Evolutionary conservation across 1,284 basidiomycete species (phyloP), one percentile per base, ranked within the genome.

Genomic region (Ganoderma multipileum): DNA sequence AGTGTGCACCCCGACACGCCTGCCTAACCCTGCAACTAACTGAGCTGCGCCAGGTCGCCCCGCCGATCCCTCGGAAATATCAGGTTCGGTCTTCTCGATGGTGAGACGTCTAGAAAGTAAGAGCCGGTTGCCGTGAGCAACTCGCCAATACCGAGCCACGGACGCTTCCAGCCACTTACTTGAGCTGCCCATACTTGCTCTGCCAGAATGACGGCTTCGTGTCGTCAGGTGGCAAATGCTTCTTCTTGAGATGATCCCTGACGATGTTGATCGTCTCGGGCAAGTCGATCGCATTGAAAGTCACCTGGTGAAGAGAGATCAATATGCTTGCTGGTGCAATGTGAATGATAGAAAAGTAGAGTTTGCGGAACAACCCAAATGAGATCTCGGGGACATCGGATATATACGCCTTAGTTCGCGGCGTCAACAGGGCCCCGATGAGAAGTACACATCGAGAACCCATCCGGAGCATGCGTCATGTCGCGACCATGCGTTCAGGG

Each of bases 231-330:
- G 50, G 58, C 18, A 66, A 11, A 58, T 50, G 30, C 63, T 69
- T 69, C 42, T 62, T 63, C 54, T 23, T 50, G 7, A 70, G 55
- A 36, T 75, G 78, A 61, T 73, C 81, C 76, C 71, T 60, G 23
- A 85, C 73, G 52, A 84, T 82, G 47, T 84, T 81, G 44, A 73
- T 67, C 23, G 83, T 80, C 68, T 89, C 87, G 0, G 89, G 89
- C 55, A 90, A 82, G 68, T 88, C 84, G n/a, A 77, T 79, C 42
- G 83, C 74, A 67, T 79, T 78, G 5, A 79, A 65, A 23, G 81
- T 81, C 12, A 89, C 86, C 75, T 75, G 9, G 6, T 6, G 38
- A 18, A 9, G 26, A 50, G 2, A 30, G 12, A 38, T 52, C 11
- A 44, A 44, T 7, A 50, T 26, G 23, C 3, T 14, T 23, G 23